These are phyloP conservation scores for Trichoderma sp. DNA, from an alignment of 2,329 filamentous ascomycete genomes.

Conservation along the genomic window DNA sequence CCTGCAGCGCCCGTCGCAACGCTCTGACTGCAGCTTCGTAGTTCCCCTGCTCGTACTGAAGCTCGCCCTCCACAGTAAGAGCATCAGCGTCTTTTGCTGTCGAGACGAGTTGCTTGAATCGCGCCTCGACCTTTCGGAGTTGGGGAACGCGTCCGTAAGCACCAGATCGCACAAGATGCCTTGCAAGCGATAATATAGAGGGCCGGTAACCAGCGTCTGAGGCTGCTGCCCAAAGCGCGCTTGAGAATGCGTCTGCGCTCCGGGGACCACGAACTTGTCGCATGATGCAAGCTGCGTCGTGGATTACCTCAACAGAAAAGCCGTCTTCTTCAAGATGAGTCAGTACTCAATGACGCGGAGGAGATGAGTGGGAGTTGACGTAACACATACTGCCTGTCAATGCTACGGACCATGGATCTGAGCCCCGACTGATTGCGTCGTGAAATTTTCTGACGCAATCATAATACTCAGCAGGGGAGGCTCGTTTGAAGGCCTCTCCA, in stretches of 20 bases:
- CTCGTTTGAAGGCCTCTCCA: conserved; percentile 29
- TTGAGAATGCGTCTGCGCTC: conserved; percentile 31
- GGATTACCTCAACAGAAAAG: conserved; percentile 33
- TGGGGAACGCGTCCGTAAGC: conserved; percentile 32
- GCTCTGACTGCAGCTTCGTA: conserved; percentile 33
- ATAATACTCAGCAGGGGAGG: conserved; percentile 37
- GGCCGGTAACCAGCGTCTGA: conserved; percentile 38
- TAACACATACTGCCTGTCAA: conserved; percentile 35
- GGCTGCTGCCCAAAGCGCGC: conserved; percentile 40
- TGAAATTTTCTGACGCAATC: conserved; percentile 33
- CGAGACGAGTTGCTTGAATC: conserved; percentile 40
- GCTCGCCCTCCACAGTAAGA: conserved; percentile 41
- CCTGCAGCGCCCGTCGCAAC: conserved; percentile 36
- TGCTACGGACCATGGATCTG: conserved; percentile 32
- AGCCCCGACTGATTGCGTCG: conserved; percentile 33
- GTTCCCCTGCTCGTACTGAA: conserved; percentile 35
- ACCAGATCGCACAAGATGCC: conserved; percentile 33
- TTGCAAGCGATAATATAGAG: conserved; percentile 39
- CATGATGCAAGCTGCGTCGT: conserved; percentile 40
- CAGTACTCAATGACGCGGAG: background rate
- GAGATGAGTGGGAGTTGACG: background rate
- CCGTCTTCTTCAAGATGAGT: conserved; percentile 29
- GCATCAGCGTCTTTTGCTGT: conserved; percentile 42
- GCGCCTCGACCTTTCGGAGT: conserved; percentile 34
- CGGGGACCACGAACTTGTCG: conserved; percentile 27